Evolutionary conservation across 1,284 basidiomycete species (phyloP).

Genomic region (Tilletia walkeri): DNA sequence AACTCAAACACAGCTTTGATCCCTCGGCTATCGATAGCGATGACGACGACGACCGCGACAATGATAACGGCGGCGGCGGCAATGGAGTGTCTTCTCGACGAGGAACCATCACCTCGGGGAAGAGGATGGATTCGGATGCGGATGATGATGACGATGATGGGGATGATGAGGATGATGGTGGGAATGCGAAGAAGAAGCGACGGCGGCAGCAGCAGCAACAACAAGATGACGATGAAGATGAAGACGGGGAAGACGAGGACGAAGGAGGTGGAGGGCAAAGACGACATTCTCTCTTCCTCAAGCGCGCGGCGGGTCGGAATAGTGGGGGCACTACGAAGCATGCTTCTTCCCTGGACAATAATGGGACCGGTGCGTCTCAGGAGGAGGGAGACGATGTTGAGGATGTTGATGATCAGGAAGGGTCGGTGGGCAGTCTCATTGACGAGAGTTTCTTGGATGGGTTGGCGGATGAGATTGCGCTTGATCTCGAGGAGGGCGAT

Average conservation of each 20-base stretch:
- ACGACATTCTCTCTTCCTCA: conserved; percentile 1
- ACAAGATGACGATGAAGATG: conserved; percentile 28
- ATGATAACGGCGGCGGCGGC: not conserved
- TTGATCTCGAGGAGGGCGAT: conserved; percentile 37
- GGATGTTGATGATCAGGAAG: not conserved
- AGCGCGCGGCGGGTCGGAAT: not conserved
- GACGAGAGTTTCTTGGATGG: conserved; percentile 46
- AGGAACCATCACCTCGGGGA: not conserved
- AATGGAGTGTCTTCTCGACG: not conserved
- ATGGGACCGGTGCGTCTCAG: too few species aligned
- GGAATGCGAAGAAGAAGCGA: conserved; percentile 16
- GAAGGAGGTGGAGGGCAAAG: conserved; percentile 20
- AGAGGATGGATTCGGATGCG: conserved; percentile 1
- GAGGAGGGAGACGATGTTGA: too few species aligned
- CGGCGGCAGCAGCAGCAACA: conserved; percentile 19
- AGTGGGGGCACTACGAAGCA: too few species aligned
- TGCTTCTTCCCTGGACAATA: too few species aligned
- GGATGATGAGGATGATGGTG: conserved; percentile 29
- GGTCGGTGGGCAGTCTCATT: conserved; percentile 7
- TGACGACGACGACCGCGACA: conserved; percentile 16
- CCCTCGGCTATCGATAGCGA: not conserved
- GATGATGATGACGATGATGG: conserved; percentile 31
- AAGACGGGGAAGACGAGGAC: conserved; percentile 37
- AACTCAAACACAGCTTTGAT: conserved; percentile 28
- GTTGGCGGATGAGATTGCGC: conserved; percentile 44